Percentiles rank a stretch among this genome's conserved stretches.
phyloP scores from a whole-genome alignment of 2,329 filamentous ascomycete genomes.

The Aspergillus fumigatus region DNA sequence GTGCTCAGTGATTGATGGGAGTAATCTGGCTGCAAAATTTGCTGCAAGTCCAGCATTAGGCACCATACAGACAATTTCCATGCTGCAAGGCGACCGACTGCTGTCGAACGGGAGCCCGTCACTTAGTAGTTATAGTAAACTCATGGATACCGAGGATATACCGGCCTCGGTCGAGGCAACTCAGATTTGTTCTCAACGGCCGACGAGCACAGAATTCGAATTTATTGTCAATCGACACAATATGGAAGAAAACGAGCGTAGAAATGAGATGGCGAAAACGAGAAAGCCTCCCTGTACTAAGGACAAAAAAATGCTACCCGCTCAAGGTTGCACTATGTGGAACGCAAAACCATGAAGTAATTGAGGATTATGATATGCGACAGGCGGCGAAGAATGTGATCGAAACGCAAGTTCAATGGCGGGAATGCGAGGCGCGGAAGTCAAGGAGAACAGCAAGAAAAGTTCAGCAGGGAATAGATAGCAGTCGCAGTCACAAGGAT shows the following conservation, averaged over 20 bases:
- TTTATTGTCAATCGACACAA: neutral
- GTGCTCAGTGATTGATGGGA: neutral
- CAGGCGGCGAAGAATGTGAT: neutral
- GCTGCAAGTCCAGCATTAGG: neutral
- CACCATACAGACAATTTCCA: neutral
- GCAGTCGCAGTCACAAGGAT: constrained; percentile 8
- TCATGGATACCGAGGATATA: neutral
- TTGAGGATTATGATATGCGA: neutral
- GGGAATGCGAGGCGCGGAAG: neutral
- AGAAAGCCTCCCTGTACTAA: neutral
- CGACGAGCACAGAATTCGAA: neutral
- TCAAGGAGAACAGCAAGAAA: neutral
- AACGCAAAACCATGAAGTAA: neutral
- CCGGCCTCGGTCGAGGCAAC: neutral
- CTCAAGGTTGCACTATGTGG: neutral
- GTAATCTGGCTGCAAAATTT: neutral
- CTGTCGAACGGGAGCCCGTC: neutral
- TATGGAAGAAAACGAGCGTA: neutral
- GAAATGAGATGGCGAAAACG: neutral
- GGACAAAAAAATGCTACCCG: neutral
- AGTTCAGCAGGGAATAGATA: constrained; percentile 10
- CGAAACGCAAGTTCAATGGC: neutral
- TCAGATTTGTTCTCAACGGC: neutral
- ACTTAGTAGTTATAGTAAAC: neutral
- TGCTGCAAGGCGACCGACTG: neutral